Percentiles rank a stretch among this genome's conserved stretches.
phyloP scores from a whole-genome alignment of 2,329 filamentous ascomycete species.

The Aspergillus brunneoviolaceus region DNA sequence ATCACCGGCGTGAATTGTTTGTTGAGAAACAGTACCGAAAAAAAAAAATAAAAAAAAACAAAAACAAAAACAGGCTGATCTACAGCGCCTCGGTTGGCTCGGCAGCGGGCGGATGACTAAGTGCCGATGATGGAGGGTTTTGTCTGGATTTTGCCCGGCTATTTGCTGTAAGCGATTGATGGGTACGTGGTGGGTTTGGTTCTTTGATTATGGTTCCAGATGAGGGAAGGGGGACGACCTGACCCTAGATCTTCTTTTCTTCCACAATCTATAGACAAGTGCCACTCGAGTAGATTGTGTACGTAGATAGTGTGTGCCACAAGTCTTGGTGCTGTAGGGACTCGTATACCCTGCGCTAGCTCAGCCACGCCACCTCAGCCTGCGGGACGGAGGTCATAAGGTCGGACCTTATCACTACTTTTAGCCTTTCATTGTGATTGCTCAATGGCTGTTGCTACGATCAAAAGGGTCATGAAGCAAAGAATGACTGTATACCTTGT shows the following conservation, averaged over 20 bases:
- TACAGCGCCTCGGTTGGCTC: not conserved
- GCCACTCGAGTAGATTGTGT: not conserved
- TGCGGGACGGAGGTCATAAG: not conserved
- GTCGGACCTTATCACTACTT: not conserved
- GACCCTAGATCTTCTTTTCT: not conserved
- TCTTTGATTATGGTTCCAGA: too few relatives aligned
- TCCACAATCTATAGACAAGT: too few relatives aligned
- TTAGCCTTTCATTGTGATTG: too few relatives aligned
- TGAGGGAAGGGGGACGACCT: not conserved
- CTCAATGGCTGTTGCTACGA: too few relatives aligned
- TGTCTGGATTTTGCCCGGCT: not conserved
- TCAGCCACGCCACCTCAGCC: conserved; percentile 2
- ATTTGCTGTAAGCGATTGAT: not conserved
- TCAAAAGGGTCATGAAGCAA: too few relatives aligned
- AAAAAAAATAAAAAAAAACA: too few relatives aligned
- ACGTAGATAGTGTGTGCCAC: not conserved
- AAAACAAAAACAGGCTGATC: too few relatives aligned
- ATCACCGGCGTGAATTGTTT: too few relatives aligned
- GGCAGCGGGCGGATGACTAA: not conserved
- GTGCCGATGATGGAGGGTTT: not conserved
- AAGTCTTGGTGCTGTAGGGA: conserved; percentile 5
- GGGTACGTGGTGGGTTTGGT: not conserved
- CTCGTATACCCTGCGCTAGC: conserved; percentile 8
- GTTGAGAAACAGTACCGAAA: too few relatives aligned
- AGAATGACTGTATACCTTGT: too few relatives aligned